Evolutionary conservation across 2,329 filamentous ascomycete species (phyloP).

Genomic region (Apiospora kogelbergensis): DNA sequence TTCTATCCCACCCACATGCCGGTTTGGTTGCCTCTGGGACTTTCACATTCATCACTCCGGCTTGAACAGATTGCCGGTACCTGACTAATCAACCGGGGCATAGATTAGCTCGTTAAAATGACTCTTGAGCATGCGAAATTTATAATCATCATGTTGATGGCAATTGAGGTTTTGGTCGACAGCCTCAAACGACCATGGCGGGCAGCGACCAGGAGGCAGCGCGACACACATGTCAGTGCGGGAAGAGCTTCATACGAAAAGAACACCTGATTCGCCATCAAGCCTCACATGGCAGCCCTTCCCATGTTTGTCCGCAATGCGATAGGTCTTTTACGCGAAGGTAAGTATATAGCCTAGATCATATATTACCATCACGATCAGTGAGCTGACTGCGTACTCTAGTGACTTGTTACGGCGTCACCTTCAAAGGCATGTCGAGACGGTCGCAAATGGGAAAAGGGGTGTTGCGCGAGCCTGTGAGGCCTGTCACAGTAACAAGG

Average conservation of each 20-base stretch:
- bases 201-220: background rate
- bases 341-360: background rate
- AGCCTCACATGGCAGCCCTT: background rate
- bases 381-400: too few relatives aligned
- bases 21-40: background rate
- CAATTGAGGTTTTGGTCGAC: background rate
- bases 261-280: constrained; percentile 13
- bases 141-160: background rate
- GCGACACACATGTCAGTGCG: constrained; percentile 9
- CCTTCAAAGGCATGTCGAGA: background rate
- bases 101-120: too few relatives aligned
- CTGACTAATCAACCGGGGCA: background rate
- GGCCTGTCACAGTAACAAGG: constrained; percentile 8
- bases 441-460: background rate
- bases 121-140: too few relatives aligned
- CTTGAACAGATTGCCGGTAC: background rate
- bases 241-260: constrained; percentile 10
- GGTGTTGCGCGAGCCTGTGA: constrained; percentile 2
- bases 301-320: constrained; percentile 8
- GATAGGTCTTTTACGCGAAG: constrained; percentile 8
- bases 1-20: background rate
- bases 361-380: too few relatives aligned
- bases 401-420: constrained; percentile 12
- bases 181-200: background rate
- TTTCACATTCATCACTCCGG: background rate